These are phyloP conservation scores for Berberis thunbergii DNA, from an alignment of 164 flowering plant genomes.

Conservation along the genomic window DNA sequence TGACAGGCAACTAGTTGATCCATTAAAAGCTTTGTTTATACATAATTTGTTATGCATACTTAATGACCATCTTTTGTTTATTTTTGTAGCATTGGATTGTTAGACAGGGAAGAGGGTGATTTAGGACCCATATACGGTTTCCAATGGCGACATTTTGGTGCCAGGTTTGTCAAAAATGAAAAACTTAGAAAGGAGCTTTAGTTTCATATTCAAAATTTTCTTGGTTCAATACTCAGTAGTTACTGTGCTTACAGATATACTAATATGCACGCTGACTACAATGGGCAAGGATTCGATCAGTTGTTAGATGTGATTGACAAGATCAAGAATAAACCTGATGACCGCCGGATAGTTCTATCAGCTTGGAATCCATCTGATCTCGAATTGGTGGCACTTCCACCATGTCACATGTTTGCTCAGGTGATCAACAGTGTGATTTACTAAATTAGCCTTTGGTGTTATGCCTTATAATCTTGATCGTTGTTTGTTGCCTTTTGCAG, in stretches of 20 bases:
- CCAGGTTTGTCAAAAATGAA: conserved; percentile 38
- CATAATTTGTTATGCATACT: neutral
- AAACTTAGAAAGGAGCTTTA: neutral
- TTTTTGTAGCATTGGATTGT: conserved; percentile 48
- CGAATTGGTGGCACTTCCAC: conserved; percentile 84
- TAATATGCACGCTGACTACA: conserved; percentile 87
- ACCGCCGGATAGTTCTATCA: conserved; percentile 76
- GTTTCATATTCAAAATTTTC: neutral
- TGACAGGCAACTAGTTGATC: conserved; percentile 41
- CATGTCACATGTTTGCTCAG: conserved; percentile 93
- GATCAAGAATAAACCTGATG: conserved; percentile 72
- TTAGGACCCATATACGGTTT: conserved; percentile 92
- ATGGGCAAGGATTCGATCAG: conserved; percentile 95
- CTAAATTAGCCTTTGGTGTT: conserved; percentile 25
- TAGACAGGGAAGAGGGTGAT: conserved; percentile 84
- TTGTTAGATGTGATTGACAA: conserved; percentile 73
- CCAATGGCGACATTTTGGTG: conserved; percentile 94
- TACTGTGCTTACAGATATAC: conserved; percentile 48
- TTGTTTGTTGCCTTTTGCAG: conserved; percentile 29
- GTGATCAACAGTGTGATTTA: conserved; percentile 16
- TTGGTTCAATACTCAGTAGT: conserved; percentile 3
- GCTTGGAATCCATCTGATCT: conserved; percentile 99
- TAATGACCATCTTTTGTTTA: neutral
- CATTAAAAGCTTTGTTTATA: neutral
- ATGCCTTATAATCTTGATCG: neutral